Evolutionary conservation across 2,329 filamentous ascomycete genomes (phyloP).

Genomic region (Tolypocladium ovalisporum): DNA sequence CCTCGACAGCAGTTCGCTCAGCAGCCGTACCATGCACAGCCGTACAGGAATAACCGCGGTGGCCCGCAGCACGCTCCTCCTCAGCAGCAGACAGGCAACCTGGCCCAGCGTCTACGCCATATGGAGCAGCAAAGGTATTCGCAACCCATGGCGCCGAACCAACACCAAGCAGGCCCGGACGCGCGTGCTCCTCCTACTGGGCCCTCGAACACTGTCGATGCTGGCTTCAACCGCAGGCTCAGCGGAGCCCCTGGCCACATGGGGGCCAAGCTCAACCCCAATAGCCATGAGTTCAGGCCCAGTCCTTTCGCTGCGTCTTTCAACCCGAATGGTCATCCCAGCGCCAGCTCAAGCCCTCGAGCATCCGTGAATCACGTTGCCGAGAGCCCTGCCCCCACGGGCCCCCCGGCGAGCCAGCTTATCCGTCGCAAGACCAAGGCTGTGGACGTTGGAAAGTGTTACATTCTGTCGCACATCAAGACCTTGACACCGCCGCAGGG

Average conservation of each 20-base stretch:
- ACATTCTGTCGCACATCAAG: conserved; percentile 43
- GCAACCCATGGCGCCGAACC: conserved; percentile 28
- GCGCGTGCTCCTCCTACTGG: conserved; percentile 64
- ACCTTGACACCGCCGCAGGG: conserved; percentile 39
- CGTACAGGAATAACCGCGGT: conserved; percentile 36
- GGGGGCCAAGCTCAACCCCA: conserved; percentile 50
- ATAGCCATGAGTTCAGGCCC: conserved; percentile 72
- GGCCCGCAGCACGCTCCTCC: conserved; percentile 29
- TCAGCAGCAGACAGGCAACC: conserved; percentile 30
- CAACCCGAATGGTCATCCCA: conserved; percentile 57
- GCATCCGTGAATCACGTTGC: conserved; percentile 43
- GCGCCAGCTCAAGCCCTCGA: conserved; percentile 61
- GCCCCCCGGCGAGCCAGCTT: conserved; percentile 27
- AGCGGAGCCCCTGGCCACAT: conserved; percentile 40
- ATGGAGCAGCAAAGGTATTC: conserved; percentile 41
- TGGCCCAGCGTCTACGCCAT: conserved; percentile 40
- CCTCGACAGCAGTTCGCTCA: conserved; percentile 38
- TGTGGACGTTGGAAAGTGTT: conserved; percentile 59
- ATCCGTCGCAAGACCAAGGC: conserved; percentile 63
- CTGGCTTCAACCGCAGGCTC: conserved; percentile 40
- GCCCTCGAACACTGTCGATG: conserved; percentile 48
- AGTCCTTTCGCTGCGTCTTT: conserved; percentile 73
- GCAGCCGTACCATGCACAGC: conserved; percentile 33
- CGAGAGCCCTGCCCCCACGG: conserved; percentile 15
- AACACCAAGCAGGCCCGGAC: conserved; percentile 49